phyloP scores from a whole-genome alignment of 202 grass and related monocot species.

The Schoenoplectus tabernaemontani region DNA sequence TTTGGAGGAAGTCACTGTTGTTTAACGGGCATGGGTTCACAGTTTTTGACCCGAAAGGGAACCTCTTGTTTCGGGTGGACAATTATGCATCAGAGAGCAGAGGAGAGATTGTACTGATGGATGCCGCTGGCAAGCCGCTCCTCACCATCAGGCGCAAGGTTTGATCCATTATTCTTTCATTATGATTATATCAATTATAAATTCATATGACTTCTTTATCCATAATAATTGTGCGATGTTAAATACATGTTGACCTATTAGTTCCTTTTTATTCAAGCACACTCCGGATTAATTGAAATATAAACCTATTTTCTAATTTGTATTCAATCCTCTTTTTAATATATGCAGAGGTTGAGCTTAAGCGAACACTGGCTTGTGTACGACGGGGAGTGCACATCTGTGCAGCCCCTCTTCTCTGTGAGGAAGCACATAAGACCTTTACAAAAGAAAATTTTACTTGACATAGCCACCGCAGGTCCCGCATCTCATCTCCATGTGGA shows the following conservation, averaged over 20 bases:
- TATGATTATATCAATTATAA: background rate
- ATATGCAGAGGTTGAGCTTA: constrained; percentile 56
- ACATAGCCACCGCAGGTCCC: constrained; percentile 25
- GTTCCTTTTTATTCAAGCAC: background rate
- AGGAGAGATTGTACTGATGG: constrained; percentile 78
- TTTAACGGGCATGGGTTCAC: constrained; percentile 90
- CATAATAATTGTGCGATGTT: background rate
- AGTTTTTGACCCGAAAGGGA: constrained; percentile 54
- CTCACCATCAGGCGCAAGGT: constrained; percentile 82
- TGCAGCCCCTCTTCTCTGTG: constrained; percentile 47
- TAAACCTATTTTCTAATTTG: background rate
- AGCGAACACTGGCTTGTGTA: constrained; percentile 62
- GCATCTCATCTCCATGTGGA: constrained; percentile 40
- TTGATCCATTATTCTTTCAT: background rate
- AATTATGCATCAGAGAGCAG: constrained; percentile 42
- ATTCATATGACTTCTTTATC: background rate
- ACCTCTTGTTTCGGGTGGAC: constrained; percentile 78
- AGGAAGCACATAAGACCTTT: constrained; percentile 39
- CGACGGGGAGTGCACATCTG: constrained; percentile 43
- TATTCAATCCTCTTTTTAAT: background rate
- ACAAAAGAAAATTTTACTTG: constrained; percentile 33
- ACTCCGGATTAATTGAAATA: background rate
- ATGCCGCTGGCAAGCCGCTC: constrained; percentile 51
- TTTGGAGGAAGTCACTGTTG: constrained; percentile 75
- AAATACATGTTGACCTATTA: background rate